These are phyloP conservation scores for Dendrobium catenatum DNA, from an alignment of 106 monocot species.

Conservation along the genomic window DNA sequence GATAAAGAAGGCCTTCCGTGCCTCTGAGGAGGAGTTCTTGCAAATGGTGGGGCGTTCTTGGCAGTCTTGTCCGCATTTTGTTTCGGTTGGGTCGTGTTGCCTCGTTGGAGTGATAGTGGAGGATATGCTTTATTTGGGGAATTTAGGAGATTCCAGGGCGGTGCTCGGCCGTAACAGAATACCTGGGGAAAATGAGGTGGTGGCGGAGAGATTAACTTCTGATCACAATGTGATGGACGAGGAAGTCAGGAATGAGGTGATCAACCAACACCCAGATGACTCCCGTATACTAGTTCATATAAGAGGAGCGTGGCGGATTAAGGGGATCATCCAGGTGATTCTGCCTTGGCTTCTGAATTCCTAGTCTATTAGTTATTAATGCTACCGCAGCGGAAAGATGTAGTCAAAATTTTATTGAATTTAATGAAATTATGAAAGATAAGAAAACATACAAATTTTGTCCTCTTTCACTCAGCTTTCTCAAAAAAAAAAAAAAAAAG, in stretches of 20 bases:
- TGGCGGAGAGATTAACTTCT: not conserved
- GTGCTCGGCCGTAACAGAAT: not conserved
- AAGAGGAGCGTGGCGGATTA: not conserved
- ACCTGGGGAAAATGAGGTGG: not conserved
- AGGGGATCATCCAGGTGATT: not conserved
- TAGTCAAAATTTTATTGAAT: too few species aligned
- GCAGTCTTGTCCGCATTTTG: not conserved
- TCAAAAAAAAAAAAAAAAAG: too few species aligned
- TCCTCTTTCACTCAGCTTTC: too few species aligned
- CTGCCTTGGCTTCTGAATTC: not conserved
- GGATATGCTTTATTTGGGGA: not conserved
- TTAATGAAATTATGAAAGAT: too few species aligned
- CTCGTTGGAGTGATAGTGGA: not conserved
- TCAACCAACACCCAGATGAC: not conserved
- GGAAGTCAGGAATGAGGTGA: not conserved
- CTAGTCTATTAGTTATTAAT: not conserved
- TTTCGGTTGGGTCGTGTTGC: not conserved
- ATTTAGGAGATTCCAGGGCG: not conserved
- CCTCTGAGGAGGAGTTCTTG: not conserved
- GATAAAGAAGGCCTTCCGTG: not conserved
- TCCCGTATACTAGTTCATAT: not conserved
- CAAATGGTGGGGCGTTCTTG: not conserved
- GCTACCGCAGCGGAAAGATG: too few species aligned
- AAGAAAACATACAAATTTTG: too few species aligned
- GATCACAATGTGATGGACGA: not conserved